A percentile compares a stretch with the other conserved stretches of the same genome.
These are phyloP conservation scores for Auricularia sp. DNA, from an alignment of 768 basidiomycete genomes.

Conservation along the genomic window DNA sequence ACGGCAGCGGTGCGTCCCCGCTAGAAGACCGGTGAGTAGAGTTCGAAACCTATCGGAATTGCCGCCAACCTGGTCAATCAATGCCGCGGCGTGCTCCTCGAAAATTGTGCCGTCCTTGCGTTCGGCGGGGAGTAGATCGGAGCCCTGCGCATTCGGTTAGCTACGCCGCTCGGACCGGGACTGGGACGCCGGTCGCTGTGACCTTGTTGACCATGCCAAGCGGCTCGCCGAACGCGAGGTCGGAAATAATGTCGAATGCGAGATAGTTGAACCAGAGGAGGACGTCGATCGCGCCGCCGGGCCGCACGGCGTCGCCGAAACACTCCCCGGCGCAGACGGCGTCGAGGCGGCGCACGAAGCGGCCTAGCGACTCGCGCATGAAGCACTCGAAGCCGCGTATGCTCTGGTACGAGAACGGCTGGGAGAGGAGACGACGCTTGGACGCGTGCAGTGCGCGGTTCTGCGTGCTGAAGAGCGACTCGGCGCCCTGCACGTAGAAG, in stretches of 20 bases:
- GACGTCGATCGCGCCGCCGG: conserved; percentile 14
- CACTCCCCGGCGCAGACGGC: neutral
- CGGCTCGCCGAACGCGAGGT: conserved; percentile 26
- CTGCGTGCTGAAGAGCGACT: conserved; percentile 23
- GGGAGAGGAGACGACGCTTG: conserved; percentile 24
- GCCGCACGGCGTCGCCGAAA: conserved; percentile 12
- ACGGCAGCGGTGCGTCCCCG: conserved; percentile 23
- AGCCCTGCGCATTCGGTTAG: conserved; percentile 12
- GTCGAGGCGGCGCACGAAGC: conserved; percentile 5
- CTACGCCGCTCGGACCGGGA: neutral
- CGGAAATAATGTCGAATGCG: conserved; percentile 23
- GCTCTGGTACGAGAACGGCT: conserved; percentile 18
- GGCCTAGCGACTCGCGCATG: conserved; percentile 1
- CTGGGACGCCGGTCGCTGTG: neutral
- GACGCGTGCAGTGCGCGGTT: conserved; percentile 24
- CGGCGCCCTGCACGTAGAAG: conserved; percentile 16
- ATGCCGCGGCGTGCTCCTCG: conserved; percentile 18
- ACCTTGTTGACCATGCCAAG: conserved; percentile 24
- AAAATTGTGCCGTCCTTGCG: conserved; percentile 13
- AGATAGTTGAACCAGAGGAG: conserved; percentile 27
- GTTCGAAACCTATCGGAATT: neutral
- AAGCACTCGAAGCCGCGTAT: conserved; percentile 5
- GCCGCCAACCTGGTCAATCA: conserved; percentile 21
- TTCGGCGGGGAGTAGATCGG: conserved; percentile 18
- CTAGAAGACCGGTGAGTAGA: conserved; percentile 8